Conservation (phyloP, 2,329 filamentous ascomycete species). For the Venturia oleaginea region DNA sequence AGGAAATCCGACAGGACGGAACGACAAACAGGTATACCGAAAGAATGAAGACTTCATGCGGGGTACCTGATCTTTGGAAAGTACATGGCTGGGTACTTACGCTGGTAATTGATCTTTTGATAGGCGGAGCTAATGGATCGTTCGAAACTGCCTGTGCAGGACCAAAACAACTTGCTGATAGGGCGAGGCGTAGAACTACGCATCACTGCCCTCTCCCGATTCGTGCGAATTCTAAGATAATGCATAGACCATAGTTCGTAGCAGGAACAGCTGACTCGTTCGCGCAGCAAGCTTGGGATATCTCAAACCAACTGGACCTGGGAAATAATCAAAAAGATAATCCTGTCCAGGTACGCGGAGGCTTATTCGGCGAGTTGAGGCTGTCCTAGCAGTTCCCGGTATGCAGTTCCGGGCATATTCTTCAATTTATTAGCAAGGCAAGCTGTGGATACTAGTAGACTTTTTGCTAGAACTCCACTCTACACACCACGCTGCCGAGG, state of each 20-base stretch:
- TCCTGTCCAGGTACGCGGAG: neutral
- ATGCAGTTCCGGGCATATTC: no score
- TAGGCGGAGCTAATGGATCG: slow-evolving; percentile 4
- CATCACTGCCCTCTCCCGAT: neutral
- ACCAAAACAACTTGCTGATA: neutral
- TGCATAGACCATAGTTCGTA: neutral
- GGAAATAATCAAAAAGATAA: neutral
- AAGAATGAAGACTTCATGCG: neutral
- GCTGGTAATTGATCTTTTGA: neutral
- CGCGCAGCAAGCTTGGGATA: neutral
- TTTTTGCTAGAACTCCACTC: neutral
- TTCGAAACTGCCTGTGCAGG: slow-evolving; percentile 4
- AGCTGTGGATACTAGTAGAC: neutral
- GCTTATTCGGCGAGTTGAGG: neutral
- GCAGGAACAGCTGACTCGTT: neutral
- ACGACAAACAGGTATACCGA: neutral
- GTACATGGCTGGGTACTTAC: slow-evolving; percentile 1
- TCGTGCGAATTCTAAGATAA: neutral
- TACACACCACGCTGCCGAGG: no score
- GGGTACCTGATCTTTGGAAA: neutral
- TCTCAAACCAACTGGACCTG: neutral
- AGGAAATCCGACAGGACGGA: neutral
- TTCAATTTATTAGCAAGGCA: neutral
- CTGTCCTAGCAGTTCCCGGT: neutral
- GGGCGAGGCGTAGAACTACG: neutral